A percentile compares a stretch with the other conserved stretches of the same genome.
These are phyloP conservation scores for Scedosporium minutisporum DNA, from an alignment of 2,329 filamentous ascomycete species.

Conservation along the genomic window DNA sequence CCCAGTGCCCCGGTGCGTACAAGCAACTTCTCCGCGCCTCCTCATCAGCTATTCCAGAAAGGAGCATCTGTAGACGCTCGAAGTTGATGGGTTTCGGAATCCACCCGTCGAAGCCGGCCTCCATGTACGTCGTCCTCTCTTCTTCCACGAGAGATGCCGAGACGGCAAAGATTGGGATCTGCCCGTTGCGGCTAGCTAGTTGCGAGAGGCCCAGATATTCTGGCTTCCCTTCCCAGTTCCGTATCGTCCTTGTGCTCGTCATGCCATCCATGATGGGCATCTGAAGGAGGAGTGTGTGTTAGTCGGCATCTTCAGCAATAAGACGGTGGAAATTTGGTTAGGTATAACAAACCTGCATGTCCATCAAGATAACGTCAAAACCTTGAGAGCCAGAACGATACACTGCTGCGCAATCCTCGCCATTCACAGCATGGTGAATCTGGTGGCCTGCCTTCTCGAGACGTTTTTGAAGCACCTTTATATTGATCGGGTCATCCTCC, in stretches of 20 bases:
- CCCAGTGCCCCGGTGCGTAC: constrained; percentile 68
- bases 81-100: constrained; percentile 85
- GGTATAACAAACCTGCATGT: constrained; percentile 64
- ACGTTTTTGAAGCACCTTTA: constrained; percentile 69
- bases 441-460: constrained; percentile 67
- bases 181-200: constrained; percentile 49
- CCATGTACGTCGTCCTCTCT: constrained; percentile 58
- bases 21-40: constrained; percentile 49
- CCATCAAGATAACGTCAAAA: constrained; percentile 82
- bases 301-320: neutral
- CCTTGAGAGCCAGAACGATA: constrained; percentile 52
- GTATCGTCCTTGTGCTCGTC: constrained; percentile 73
- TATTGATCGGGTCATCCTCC: constrained; percentile 83
- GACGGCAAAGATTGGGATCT: constrained; percentile 76
- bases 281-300: constrained; percentile 30
- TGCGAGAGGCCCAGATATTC: constrained; percentile 42
- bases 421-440: constrained; percentile 67
- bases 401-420: constrained; percentile 68
- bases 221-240: constrained; percentile 54
- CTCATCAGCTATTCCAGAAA: constrained; percentile 58
- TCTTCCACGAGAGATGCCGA: constrained; percentile 72
- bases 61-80: constrained; percentile 57
- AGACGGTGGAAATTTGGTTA: neutral
- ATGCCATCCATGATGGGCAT: constrained; percentile 90
- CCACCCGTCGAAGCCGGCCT: constrained; percentile 82